Percentiles rank a stretch among this genome's conserved stretches.
phyloP scores from a whole-genome alignment of 495 filamentous ascomycete species.

The Penicillium malachiteum region DNA sequence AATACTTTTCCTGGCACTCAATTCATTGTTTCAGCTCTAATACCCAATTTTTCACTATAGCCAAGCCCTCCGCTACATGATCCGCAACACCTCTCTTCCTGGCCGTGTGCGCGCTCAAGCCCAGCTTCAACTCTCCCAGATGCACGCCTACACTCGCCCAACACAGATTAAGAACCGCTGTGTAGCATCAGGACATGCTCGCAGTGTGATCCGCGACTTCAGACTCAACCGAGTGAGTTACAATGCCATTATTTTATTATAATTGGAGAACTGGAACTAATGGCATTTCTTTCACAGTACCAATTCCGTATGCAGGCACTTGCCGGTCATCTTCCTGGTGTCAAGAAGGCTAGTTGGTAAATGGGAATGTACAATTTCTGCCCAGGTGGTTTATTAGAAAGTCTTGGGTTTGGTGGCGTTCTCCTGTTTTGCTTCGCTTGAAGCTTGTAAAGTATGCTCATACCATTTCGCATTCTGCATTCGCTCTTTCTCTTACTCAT shows the following conservation, averaged over 20 bases:
- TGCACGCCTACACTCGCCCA: slow-evolving; percentile 89
- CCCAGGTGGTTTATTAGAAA: slow-evolving; percentile 5
- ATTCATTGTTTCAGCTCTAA: slow-evolving; percentile 3
- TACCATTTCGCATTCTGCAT: neutral
- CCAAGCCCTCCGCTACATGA: slow-evolving; percentile 93
- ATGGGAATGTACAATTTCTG: neutral
- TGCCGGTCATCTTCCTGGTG: slow-evolving; percentile 84
- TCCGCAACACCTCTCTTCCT: slow-evolving; percentile 86
- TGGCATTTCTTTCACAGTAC: slow-evolving; percentile 54
- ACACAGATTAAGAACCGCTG: slow-evolving; percentile 95
- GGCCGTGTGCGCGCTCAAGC: slow-evolving; percentile 79
- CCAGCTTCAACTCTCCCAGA: slow-evolving; percentile 86
- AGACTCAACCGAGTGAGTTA: slow-evolving; percentile 80
- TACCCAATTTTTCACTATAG: slow-evolving; percentile 42
- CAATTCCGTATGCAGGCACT: slow-evolving; percentile 89
- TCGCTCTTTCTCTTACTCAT: neutral
- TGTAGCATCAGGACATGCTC: slow-evolving; percentile 79
- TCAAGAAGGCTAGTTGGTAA: slow-evolving; percentile 94
- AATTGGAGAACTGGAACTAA: neutral
- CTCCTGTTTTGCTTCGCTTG: slow-evolving; percentile 20
- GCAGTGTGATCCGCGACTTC: slow-evolving; percentile 86
- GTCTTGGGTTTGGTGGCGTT: slow-evolving; percentile 33
- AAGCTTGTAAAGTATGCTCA: slow-evolving; percentile 38
- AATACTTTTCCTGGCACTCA: neutral
- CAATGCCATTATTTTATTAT: neutral